These are phyloP conservation scores for Pyrenochaeta sp. DNA, from an alignment of 2,329 filamentous ascomycete genomes.

Conservation along the genomic window DNA sequence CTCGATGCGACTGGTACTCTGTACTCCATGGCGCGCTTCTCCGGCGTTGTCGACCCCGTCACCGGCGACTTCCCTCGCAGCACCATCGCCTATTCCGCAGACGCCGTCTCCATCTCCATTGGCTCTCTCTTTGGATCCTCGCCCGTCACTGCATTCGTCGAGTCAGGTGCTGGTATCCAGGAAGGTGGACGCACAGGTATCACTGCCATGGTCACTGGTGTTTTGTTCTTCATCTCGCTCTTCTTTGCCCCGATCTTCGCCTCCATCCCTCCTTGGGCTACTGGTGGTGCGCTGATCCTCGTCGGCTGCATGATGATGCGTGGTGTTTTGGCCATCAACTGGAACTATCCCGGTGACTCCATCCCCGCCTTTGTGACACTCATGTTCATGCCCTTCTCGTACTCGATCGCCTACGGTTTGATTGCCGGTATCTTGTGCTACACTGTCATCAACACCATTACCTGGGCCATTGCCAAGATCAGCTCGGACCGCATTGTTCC, in stretches of 20 bases:
- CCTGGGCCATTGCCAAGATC: constrained; percentile 55
- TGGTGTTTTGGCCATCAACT: constrained; percentile 84
- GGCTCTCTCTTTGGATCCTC: constrained; percentile 80
- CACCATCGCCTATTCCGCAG: constrained; percentile 83
- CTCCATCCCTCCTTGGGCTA: constrained; percentile 88
- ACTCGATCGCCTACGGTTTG: constrained; percentile 85
- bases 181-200: constrained; percentile 86
- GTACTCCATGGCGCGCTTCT: constrained; percentile 89
- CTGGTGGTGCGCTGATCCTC: constrained; percentile 84
- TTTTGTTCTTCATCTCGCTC: constrained; percentile 81
- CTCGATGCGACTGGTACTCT: constrained; percentile 82
- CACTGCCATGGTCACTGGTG: constrained; percentile 77
- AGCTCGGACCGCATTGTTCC: constrained; percentile 27
- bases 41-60: constrained; percentile 78
- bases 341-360: constrained; percentile 80
- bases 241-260: constrained; percentile 93
- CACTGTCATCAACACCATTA: constrained; percentile 74
- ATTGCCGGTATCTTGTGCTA: constrained; percentile 83
- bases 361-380: constrained; percentile 86
- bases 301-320: constrained; percentile 87
- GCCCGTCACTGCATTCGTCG: constrained; percentile 86
- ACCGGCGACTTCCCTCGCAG: constrained; percentile 90
- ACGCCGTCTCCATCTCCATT: constrained; percentile 81
- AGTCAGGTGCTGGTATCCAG: constrained; percentile 86
- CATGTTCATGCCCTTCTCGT: constrained; percentile 87